Conservation (phyloP, 768 basidiomycete genomes). For the Coprinopsis cinerea region DNA sequence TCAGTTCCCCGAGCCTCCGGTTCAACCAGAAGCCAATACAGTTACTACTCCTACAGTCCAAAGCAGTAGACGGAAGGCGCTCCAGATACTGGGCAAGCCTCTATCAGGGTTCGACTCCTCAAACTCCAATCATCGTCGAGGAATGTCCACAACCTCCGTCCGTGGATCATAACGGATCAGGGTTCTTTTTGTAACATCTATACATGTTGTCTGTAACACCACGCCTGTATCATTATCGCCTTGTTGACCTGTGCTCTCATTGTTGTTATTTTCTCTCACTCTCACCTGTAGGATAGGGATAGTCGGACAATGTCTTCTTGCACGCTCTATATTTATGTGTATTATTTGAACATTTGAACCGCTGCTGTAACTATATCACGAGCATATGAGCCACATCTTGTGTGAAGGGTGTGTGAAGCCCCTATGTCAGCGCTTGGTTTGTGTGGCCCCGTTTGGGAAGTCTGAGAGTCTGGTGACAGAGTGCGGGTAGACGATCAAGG, state of each 20-base stretch:
- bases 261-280: not conserved
- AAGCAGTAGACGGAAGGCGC: conserved; percentile 54
- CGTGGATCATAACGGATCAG: conserved; percentile 33
- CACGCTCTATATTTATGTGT: conserved; percentile 15
- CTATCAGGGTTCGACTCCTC: conserved; percentile 32
- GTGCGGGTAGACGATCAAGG: not conserved
- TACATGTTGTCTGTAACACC: conserved; percentile 19
- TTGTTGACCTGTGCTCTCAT: conserved; percentile 12
- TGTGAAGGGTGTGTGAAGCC: too few species aligned
- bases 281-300: not conserved
- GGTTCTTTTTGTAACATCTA: conserved; percentile 9
- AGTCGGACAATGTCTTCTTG: not conserved
- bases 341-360: conserved; percentile 6
- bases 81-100: conserved; percentile 62
- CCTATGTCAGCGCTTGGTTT: too few species aligned
- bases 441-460: not conserved
- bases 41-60: conserved; percentile 46
- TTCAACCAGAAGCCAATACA: conserved; percentile 36
- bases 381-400: not conserved
- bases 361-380: conserved; percentile 2
- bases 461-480: not conserved
- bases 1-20: conserved; percentile 64
- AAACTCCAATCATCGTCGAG: conserved; percentile 41
- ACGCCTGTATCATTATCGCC: conserved; percentile 20
- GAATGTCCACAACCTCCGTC: conserved; percentile 45